phyloP scores from a whole-genome alignment of 805 yeast species.

The Jamesozyma hellenica region DNA sequence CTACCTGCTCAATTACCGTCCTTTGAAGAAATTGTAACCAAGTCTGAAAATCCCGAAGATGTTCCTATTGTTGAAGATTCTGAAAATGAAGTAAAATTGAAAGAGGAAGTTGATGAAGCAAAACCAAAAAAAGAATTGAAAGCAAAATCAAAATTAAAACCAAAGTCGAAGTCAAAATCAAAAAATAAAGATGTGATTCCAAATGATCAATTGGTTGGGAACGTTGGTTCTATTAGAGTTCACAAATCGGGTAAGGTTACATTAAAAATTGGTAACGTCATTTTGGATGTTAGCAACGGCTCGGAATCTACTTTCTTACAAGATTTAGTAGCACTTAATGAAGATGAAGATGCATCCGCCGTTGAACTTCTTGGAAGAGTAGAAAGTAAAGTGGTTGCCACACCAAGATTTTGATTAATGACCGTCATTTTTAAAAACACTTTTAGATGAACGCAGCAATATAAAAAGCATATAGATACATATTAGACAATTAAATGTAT shows the following conservation, averaged over 20 bases:
- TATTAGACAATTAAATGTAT: too few species aligned
- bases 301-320: slow-evolving; percentile 61
- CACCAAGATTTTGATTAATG: slow-evolving; percentile 36
- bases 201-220: slow-evolving; percentile 35
- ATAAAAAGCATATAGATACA: too few species aligned
- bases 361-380: slow-evolving; percentile 47
- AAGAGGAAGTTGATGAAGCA: background rate
- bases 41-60: slow-evolving; percentile 3
- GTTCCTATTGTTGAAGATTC: background rate
- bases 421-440: background rate
- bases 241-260: slow-evolving; percentile 81
- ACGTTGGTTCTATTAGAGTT: slow-evolving; percentile 60
- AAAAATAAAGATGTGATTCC: slow-evolving; percentile 7
- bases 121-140: slow-evolving; percentile 5
- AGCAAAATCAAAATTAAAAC: slow-evolving; percentile 6
- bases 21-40: slow-evolving; percentile 19
- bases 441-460: too few species aligned
- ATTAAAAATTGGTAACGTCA: slow-evolving; percentile 59
- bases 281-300: slow-evolving; percentile 64
- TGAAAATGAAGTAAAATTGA: slow-evolving; percentile 6
- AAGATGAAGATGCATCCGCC: slow-evolving; percentile 32
- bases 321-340: slow-evolving; percentile 53
- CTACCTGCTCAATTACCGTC: slow-evolving; percentile 32
- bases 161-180: slow-evolving; percentile 1
- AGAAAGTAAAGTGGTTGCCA: slow-evolving; percentile 45